Evolutionary conservation across 192 early-diverging fungal genomes (phyloP).

Genomic region (Coemansia asiatica): DNA sequence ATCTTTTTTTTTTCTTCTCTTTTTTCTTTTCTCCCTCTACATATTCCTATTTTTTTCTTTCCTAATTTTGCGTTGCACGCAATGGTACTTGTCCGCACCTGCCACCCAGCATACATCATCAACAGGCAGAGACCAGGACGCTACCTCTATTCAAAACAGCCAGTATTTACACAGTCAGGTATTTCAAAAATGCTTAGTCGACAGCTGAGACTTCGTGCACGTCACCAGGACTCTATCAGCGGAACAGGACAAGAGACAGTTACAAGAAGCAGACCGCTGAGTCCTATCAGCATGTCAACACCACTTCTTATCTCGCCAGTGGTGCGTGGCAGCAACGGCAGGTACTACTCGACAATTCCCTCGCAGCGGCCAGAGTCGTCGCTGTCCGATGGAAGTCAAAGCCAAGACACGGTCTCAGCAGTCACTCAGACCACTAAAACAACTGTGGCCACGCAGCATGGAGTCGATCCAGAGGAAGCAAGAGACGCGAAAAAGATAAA

Average conservation of each 20-base stretch:
- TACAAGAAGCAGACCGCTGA: slow-evolving; percentile 5
- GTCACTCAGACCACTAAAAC: too few species aligned
- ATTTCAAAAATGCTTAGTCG: too few species aligned
- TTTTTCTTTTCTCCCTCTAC: background rate
- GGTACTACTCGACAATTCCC: slow-evolving; percentile 43
- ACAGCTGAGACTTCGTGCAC: too few species aligned
- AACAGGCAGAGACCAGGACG: background rate
- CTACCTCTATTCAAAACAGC: background rate
- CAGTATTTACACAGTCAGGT: too few species aligned
- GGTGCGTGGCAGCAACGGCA: slow-evolving; percentile 20
- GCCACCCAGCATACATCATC: background rate
- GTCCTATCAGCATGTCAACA: slow-evolving; percentile 20
- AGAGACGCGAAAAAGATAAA: slow-evolving; percentile 15
- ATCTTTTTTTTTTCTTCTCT: too few species aligned
- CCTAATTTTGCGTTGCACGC: background rate
- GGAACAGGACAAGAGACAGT: background rate
- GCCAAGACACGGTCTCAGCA: too few species aligned
- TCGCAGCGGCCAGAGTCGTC: background rate
- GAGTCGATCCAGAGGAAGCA: slow-evolving; percentile 36
- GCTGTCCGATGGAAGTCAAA: background rate
- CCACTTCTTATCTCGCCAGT: slow-evolving; percentile 21
- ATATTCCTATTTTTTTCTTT: background rate
- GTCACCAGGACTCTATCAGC: too few species aligned
- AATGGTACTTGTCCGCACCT: background rate
- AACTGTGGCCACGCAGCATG: background rate